Base-by-base conservation (phyloP, 2,329 filamentous ascomycete species). In the Phialophora verrucosa region DNA sequence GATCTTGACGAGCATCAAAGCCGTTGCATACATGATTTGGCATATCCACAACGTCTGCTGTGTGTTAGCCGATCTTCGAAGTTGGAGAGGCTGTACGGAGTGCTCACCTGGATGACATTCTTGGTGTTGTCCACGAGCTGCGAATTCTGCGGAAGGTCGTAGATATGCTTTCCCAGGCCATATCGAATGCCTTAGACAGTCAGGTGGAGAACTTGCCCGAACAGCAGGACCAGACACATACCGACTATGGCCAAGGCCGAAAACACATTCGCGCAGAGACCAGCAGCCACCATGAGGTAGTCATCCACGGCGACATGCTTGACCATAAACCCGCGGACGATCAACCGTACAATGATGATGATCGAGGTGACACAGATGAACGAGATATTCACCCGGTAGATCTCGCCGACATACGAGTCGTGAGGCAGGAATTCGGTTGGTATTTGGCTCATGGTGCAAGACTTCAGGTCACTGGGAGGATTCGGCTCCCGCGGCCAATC, bases 1-100 rank as follows among this genome's bases (percentile, higher is more conserved):
- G 5, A 77, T 59, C 62, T 79, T 79, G 68, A 76, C 70, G 4
- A 79, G 67, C 55, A 74, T 71, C 11, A 79, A 68, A 2, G 73
- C 77, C 44, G 81, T 77, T 25, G 82, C 80, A 66, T 83, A 82
- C 70, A 84, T 84, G 72, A 79, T 83, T 12, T 78, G 83, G 66
- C 78, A 83, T 65, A 81, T 79, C 75, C 80, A 82, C 38, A 82
- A 78, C 12, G 74, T 75, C 76, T 81, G 53, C 31, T 31, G 4
- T 17, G 47, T 14, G 59, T 70, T 14, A 70, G 68, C 32, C 11
- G 7, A 5, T 17, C 31, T 25, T 44, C 35, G 2, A 12, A n/a
- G 14, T 23, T 14, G 23, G 23, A 29, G 63, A 44, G 17, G 17
- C 7, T 51, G 66, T 66, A 57, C 31, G 31, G 31, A 31, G 31